Evolutionary conservation across 2,329 filamentous ascomycete species (phyloP).

Genomic region (Lasiodiplodia sp.): DNA sequence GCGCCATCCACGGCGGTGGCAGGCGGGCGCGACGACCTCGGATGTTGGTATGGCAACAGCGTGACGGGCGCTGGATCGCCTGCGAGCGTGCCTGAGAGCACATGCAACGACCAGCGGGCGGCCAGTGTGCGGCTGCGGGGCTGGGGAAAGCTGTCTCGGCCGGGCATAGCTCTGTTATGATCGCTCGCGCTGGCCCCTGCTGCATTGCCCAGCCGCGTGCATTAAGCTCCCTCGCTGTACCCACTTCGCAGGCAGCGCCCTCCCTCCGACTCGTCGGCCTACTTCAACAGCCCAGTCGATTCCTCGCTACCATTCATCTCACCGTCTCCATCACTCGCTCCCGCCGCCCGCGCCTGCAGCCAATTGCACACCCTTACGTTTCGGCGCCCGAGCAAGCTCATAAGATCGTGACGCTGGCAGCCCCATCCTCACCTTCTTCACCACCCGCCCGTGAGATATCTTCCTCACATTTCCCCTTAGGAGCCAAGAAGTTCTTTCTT

Average conservation of each 20-base stretch:
- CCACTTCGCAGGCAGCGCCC: conserved; percentile 30
- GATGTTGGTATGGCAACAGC: conserved; percentile 26
- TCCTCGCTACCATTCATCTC: conserved; percentile 37
- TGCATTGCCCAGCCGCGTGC: conserved; percentile 26
- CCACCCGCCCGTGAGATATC: conserved; percentile 30
- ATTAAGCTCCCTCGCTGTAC: conserved; percentile 29
- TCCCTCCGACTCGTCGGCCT: conserved; percentile 42
- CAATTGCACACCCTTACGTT: conserved; percentile 44
- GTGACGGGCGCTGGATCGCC: conserved; percentile 24
- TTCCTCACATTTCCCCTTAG: conserved; percentile 38
- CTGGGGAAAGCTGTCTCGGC: conserved; percentile 26
- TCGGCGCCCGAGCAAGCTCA: conserved; percentile 35
- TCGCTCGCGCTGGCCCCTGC: conserved; percentile 18
- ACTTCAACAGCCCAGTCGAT: conserved; percentile 41
- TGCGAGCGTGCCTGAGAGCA: conserved; percentile 26
- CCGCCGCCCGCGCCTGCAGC: conserved; percentile 46
- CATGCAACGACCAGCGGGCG: conserved; percentile 16
- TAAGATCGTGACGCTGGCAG: conserved; percentile 43
- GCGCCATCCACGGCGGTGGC: neutral
- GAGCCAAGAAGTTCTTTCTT: conserved; percentile 64
- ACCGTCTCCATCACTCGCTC: conserved; percentile 42
- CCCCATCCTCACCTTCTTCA: conserved; percentile 25
- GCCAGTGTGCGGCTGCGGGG: conserved; percentile 9
- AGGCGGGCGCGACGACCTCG: conserved; percentile 9
- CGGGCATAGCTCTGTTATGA: conserved; percentile 26